Evolutionary conservation across 2,329 filamentous ascomycete species (phyloP).

Genomic region (Colletotrichum spinosum): DNA sequence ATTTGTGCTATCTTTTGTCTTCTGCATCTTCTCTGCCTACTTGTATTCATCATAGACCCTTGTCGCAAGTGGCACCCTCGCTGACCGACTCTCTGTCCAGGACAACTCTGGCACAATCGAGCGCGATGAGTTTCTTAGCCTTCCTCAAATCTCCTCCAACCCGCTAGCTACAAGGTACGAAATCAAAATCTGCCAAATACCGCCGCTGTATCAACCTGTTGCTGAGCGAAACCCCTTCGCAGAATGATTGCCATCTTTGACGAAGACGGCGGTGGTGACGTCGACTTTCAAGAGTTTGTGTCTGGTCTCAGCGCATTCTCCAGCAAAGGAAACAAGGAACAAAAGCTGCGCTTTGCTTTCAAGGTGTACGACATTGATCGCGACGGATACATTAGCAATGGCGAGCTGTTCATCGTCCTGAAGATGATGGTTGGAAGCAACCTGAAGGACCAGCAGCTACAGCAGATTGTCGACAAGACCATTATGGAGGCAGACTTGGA

Average conservation of each 20-base stretch:
- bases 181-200: background rate
- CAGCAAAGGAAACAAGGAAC: slow-evolving; percentile 98
- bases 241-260: slow-evolving; percentile 99
- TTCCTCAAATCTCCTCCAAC: slow-evolving; percentile 98
- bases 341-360: slow-evolving; percentile 97
- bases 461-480: slow-evolving; percentile 99
- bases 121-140: slow-evolving; percentile 95
- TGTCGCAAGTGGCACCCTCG: slow-evolving; percentile 3
- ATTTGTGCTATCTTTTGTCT: slow-evolving; percentile 37
- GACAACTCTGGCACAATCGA: slow-evolving; percentile 99
- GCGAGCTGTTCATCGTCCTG: slow-evolving; percentile 97
- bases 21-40: background rate
- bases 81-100: slow-evolving; percentile 57
- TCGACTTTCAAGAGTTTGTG: slow-evolving; percentile 99
- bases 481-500: slow-evolving; percentile 99
- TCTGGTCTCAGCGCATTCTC: slow-evolving; percentile 95
- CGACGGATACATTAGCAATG: slow-evolving; percentile 98
- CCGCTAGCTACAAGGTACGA: slow-evolving; percentile 89
- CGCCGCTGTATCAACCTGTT: background rate
- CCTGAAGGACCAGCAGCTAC: slow-evolving; percentile 97
- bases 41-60: background rate
- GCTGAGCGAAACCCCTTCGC: slow-evolving; percentile 30
- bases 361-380: slow-evolving; percentile 99
- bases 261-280: slow-evolving; percentile 96
- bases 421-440: slow-evolving; percentile 99